Evolutionary conservation across 2,329 filamentous ascomycete species (phyloP).

Genomic region (Exophiala alcalophila): DNA sequence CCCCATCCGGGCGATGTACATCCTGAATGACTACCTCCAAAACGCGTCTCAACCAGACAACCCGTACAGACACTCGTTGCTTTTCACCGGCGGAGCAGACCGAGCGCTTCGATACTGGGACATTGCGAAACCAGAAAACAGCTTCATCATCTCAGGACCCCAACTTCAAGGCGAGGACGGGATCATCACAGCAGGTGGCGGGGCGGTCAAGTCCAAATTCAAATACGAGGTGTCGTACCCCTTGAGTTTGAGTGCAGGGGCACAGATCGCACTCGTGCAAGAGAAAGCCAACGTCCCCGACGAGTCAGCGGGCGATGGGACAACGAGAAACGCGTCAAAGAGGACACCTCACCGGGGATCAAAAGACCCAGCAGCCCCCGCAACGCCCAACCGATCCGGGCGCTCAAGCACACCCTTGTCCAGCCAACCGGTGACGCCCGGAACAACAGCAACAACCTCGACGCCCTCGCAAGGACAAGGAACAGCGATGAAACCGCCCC

Average conservation of each 20-base stretch:
- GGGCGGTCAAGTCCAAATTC: constrained; percentile 50
- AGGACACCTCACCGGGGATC: constrained; percentile 23
- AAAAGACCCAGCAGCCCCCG: constrained; percentile 1
- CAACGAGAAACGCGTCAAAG: constrained; percentile 31
- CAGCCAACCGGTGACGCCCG: too few species aligned
- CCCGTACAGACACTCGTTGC: constrained; percentile 69
- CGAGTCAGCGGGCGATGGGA: constrained; percentile 31
- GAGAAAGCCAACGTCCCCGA: constrained; percentile 56
- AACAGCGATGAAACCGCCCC: constrained; percentile 51
- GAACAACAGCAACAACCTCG: too few species aligned
- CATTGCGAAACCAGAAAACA: constrained; percentile 71
- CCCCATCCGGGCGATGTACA: constrained; percentile 40
- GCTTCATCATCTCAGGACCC: constrained; percentile 71
- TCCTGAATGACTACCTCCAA: constrained; percentile 58
- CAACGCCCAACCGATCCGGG: too few species aligned
- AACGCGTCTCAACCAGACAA: constrained; percentile 25
- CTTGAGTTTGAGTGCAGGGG: constrained; percentile 38
- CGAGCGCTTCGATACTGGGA: constrained; percentile 96
- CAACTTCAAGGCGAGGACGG: constrained; percentile 60
- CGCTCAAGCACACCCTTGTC: too few species aligned
- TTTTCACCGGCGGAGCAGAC: constrained; percentile 84
- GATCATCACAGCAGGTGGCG: constrained; percentile 33
- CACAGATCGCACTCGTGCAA: constrained; percentile 62
- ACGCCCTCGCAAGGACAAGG: constrained; percentile 10
- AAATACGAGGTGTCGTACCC: constrained; percentile 66